Percentiles rank a stretch among this genome's conserved stretches.
Evolutionary conservation across 805 yeast genomes (phyloP).

Genomic region (Candida ulmi): DNA sequence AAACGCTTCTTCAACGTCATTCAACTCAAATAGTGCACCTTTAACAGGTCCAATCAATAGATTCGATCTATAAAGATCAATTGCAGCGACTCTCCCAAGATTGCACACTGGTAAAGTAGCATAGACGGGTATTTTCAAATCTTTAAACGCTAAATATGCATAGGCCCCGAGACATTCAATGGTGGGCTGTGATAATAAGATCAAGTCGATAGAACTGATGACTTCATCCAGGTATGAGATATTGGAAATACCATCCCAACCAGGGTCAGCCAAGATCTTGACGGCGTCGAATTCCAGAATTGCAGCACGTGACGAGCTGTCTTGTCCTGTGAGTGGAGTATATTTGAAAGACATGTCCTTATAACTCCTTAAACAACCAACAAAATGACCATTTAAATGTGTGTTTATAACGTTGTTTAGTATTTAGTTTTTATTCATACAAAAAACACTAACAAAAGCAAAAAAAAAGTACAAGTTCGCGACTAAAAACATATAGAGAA

Average conservation of each 20-base stretch:
- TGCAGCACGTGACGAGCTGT: conserved; percentile 33
- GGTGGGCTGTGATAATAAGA: conserved; percentile 85
- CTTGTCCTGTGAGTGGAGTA: conserved; percentile 21
- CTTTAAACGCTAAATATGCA: conserved; percentile 57
- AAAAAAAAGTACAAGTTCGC: too few species aligned
- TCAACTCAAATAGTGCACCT: conserved; percentile 52
- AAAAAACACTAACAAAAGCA: too few species aligned
- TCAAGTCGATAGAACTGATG: conserved; percentile 51
- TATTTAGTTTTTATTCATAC: too few species aligned
- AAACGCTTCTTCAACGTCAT: conserved; percentile 76
- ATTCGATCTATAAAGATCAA: conserved; percentile 69
- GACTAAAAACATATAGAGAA: too few species aligned
- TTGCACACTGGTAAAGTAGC: conserved; percentile 88
- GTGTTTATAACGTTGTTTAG: too few species aligned
- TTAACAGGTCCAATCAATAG: conserved; percentile 74
- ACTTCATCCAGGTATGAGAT: conserved; percentile 37
- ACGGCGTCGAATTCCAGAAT: conserved; percentile 53
- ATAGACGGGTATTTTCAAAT: conserved; percentile 66
- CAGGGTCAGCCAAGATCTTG: conserved; percentile 63
- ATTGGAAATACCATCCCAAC: conserved; percentile 57
- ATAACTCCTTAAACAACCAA: too few species aligned
- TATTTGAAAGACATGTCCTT: conserved; percentile 22
- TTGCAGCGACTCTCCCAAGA: conserved; percentile 77
- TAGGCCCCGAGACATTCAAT: conserved; percentile 76
- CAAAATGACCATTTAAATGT: too few species aligned